Percentiles rank a stretch among this genome's conserved stretches.
Evolutionary conservation across 306 rosid genomes (phyloP).

Genomic region (Lathyrus sativus): DNA sequence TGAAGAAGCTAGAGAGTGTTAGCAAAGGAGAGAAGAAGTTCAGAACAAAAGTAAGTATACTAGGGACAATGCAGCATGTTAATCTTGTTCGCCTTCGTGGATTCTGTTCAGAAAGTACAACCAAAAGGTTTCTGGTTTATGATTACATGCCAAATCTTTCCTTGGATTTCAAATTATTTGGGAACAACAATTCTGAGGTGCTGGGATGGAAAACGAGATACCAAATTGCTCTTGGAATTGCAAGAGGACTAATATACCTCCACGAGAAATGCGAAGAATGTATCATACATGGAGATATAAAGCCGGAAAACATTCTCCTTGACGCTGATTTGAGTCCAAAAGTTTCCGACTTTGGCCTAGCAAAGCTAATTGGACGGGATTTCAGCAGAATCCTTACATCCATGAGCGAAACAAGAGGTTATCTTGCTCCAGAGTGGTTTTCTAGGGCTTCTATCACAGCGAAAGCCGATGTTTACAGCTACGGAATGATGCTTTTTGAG

Average conservation of each 20-base stretch:
- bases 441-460: conserved; percentile 48
- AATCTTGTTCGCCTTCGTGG: conserved; percentile 79
- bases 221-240: conserved; percentile 57
- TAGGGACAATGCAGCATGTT: conserved; percentile 78
- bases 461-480: conserved; percentile 55
- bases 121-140: conserved; percentile 63
- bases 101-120: conserved; percentile 66
- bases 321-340: conserved; percentile 45
- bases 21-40: conserved; percentile 89
- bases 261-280: conserved; percentile 59
- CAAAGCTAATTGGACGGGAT: conserved; percentile 55
- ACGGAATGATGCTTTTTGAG: conserved; percentile 60
- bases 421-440: conserved; percentile 73
- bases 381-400: conserved; percentile 54
- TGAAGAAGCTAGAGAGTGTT: conserved; percentile 73
- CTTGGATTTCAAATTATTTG: conserved; percentile 58
- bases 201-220: conserved; percentile 76
- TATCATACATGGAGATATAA: conserved; percentile 65
- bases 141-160: conserved; percentile 86
- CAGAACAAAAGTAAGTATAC: conserved; percentile 67
- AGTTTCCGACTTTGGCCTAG: conserved; percentile 61
- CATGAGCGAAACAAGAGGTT: conserved; percentile 66
- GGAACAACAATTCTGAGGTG: conserved; percentile 12
- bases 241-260: conserved; percentile 57
- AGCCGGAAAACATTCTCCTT: conserved; percentile 40